Base-by-base conservation (phyloP, 2,329 filamentous ascomycete species). In the Penicillium thymicola region DNA sequence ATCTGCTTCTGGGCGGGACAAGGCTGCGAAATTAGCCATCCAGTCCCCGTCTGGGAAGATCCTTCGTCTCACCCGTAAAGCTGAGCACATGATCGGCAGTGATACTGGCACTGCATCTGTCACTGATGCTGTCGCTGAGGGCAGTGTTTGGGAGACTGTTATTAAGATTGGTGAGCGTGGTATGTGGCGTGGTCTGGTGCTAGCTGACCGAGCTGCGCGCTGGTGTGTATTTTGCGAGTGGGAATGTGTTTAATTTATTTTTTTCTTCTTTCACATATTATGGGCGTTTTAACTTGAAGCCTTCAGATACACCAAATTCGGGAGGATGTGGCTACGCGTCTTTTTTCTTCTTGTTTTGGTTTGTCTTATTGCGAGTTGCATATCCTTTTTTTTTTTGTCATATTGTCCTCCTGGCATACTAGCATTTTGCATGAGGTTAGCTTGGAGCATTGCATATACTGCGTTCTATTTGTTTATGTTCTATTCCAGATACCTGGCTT, bases 31-130 rank as follows among this genome's bases (percentile, higher is more conserved):
- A 75, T 76, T 99, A 52, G 94, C 94, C 0, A 93, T 99, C 54
- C 94, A 99, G 75, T 91, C 89, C 6, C 94, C 94, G 0, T 89
- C 88, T 30, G 94, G 95, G 59, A 97, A 97, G 78, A 97, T 99
- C 65, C 83, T 97, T 57, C 82, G 94, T 51, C 80, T 81, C 32
- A 79, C 72, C 28, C 74, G 78, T 27, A 80, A 79, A 60, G 73
- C 75, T 7, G 78, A 80, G 41, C 76, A 79, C 54, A 75, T 77
- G 70, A 67, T 75, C 49, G 66, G 72, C 37, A 62, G 66, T 8
- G 71, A 65, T 16, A 68, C 58, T 40, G 61, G 62, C 27, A 62
- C 63, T n/a, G 71, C 74, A 45, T 71, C 71, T 7, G 58, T 69
- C 16, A 70, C 68, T 7, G 76, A 78, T 59, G 70, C 70, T 9